Evolutionary conservation across 2,329 filamentous ascomycete species (phyloP), one percentile per base, ranked within the genome.

Genomic region (Trichoderma atroviride): DNA sequence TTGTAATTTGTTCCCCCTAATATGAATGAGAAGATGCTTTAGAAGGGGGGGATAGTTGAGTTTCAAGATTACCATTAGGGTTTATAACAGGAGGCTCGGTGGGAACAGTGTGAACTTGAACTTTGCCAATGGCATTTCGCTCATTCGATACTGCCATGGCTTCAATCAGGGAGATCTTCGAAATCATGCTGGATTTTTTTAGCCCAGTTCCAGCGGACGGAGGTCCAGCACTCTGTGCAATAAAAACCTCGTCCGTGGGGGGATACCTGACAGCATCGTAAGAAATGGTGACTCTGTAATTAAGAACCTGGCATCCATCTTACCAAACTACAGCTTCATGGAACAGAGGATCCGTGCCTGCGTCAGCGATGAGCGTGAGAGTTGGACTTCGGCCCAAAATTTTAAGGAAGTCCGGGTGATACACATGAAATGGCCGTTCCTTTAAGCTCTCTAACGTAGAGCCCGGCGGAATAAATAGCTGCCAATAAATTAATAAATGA

Each of bases 311-410:
- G 27, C 33, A 43, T 33, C 2, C n/a, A 47, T n/a, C 60, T 5
- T 53, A 84, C 82, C 83, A 86, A 0, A 85, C 81, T 6, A 84
- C 82, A 11, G 84, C 84, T 73, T 87, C 85, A 67, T 87, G 85
- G 60, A 84, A 86, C 5, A 85, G 68, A 0, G 83, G 83, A 62
- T 85, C 78, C 0, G 75, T 75, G 0, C 76, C 80, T 1, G 81
- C 76, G 22, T 80, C 75, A 13, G 82, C 83, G 19, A 85, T 81
- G 31, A 85, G 77, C 2, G 83, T 84, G 71, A 87, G 75, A 0
- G 82, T 82, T 1, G 85, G 84, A 40, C 82, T 78, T 0, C 74
- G 19, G 2, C 84, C 85, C 35, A 86, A 79, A 16, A 86, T 78
- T 33, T 81, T 76, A 58, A 79, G 76, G 69, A 86, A 86, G 7